Evolutionary conservation across 371 early-diverging fungal genomes (phyloP), one percentile per base, ranked within the genome.

Genomic region (Basidiobolus heterosporus): DNA sequence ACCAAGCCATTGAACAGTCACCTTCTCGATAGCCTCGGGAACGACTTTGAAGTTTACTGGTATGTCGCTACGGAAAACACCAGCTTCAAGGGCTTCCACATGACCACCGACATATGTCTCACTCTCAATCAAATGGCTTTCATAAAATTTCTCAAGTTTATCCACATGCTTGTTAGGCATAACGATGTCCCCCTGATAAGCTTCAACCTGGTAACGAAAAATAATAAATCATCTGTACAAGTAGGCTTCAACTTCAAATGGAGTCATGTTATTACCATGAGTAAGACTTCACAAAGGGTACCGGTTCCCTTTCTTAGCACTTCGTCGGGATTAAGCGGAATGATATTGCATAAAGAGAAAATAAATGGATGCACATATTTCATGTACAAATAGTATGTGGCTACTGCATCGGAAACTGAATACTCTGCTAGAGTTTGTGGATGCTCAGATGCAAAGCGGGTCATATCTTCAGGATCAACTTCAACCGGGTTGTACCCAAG

Each of bases 321-420:
- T 49, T 98, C 97, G 57, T 95, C 94, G 1, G 97, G 94, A 19
- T 84, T 82, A 54, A 95, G 73, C 0, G 99, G 99, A 55, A 99
- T 95, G 50, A 99, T 88, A 57, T 97, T 97, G 66, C 97, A 96
- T 4, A 99, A 72, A 4, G 99, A 99, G 60, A 98, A 99, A 42
- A 98, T 93, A 58, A 99, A 99, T 6, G 98, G 94, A 65, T 98
- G 89, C 8, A 99, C 98, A 61, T 98, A 98, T 70, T 99, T 98
- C 87, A 95, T 92, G 61, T 98, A 99, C 1, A 99, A 70, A 53
- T 95, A 96, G 62, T 98, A 99, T 0, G 99, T 98, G 0, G 99
- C 99, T 1, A 99, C 97, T 3, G 99, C 98, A 74, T 99, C 99
- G 44, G 99, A 98, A 20, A 99, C 99, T 14, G 98, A 98, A 62